Evolutionary conservation across 345 rosid species (phyloP), one percentile per base, ranked within the genome.

Genomic region (Dimocarpus longan): DNA sequence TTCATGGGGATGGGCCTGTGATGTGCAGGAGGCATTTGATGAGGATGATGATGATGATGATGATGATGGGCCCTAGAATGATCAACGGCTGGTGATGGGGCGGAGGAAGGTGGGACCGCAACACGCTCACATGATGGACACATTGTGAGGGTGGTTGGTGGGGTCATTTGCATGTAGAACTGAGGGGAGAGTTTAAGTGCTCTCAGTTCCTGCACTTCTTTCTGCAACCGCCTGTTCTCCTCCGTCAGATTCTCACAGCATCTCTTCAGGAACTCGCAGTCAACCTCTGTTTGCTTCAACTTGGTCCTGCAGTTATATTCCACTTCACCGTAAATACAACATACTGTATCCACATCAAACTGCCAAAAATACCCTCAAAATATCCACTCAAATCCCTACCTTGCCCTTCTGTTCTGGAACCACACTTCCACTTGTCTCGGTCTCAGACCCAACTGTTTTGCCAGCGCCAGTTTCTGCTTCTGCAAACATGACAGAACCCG

Each of bases 401-500:
- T 92, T 63, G 99, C 99, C 85, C 99, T 88, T 81, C 99, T 88
- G 89, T 96, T 96, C 78, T 96, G 99, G 84, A 96, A 96, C 99
- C 99, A 96, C 13, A 96, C 99, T 81, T 96, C 99, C 16, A 96
- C 98, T 77, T 96, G 98, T 68, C 99, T 87, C 8, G 98, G 90
- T 78, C 93, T 86, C 73, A 96, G 87, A 19, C 95, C 92, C 65
- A 96, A 87, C 84, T 92, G 94, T 82, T 93, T 90, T 10, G 99
- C 98, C 88, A 97, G 84, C 5, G 92, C 96, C 87, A 83, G 24
- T 81, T 94, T 97, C 73, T 97, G 98, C 81, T 93, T 97, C 99
- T 95, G 96, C 32, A 76, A n/a, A 56, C 0, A 26, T 21, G 0
- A 12, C 21, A 42, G 26, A 22, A 68, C n/a, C 11, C 10, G 37